Base-by-base conservation (phyloP, 2,329 filamentous ascomycete species). In the Grosmannia clavigera region DNA sequence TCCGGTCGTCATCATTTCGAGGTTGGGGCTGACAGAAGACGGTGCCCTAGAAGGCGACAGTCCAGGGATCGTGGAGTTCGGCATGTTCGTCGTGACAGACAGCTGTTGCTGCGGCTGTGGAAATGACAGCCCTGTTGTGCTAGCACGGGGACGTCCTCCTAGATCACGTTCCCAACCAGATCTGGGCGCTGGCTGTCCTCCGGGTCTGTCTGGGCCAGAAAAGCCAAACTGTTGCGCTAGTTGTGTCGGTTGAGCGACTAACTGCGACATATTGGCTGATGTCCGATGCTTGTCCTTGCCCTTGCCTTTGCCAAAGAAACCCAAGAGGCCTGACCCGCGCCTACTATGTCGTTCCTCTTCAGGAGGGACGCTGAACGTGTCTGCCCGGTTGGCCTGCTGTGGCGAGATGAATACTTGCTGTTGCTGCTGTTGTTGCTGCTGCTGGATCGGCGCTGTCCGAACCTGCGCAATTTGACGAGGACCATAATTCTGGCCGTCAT, bases 281-380 rank as follows among this genome's bases (percentile, higher is more conserved):
- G 57, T 27, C 3, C 29, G 31, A 5, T 48, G 48, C 46, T 60
- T 60, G 22, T 58, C 59, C 35, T 62, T 62, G 46, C 38, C 35
- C 16, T 62, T 61, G 19, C 53, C 59, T 33, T 60, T 64, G 27
- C 58, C 63, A 33, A 65, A 61, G 29, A 65, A 33, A 12, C 61
- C 60, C 3, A 60, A 63, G 9, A 64, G 31, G 3, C 51, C 40
- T 0, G 64, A 59, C 5, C 54, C 25, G 10, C 62, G 55, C 5
- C 62, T 59, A 22, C 48, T 35, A 5, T 33, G 22, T 14, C 48
- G 54, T 2, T 60, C 55, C n/a, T 31, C 5, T 5, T 60, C 57
- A 29, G 19, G n/a, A 5, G 57, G 51, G 9, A 64, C 12, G 10
- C 61, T 58, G 58, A 60, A 64, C 1, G 59, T 65, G 25, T 61